A percentile compares a stretch with the other conserved stretches of the same genome.
Evolutionary conservation across 2,329 filamentous ascomycete genomes (phyloP).

Genomic region (Sclerotinia nivalis): DNA sequence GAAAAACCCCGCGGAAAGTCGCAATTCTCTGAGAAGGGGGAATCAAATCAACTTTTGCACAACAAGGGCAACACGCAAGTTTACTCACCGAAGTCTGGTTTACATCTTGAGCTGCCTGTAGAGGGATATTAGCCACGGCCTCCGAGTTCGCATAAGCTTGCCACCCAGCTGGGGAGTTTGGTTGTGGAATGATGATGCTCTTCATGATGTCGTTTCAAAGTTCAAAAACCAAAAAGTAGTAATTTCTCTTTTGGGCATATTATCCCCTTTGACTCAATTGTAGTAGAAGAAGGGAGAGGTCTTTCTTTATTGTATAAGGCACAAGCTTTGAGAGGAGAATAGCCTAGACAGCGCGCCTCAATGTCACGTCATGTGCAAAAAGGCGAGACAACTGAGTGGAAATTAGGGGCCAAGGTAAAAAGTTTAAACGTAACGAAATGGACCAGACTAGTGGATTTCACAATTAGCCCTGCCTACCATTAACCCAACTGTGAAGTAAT

Average conservation of each 20-base stretch:
- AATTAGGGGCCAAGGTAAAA: background rate
- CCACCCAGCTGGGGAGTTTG: conserved; percentile 10
- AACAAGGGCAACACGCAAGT: background rate
- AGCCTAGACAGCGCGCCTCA: background rate
- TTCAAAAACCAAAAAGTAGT: background rate
- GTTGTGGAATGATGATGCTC: conserved; percentile 1
- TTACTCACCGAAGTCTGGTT: conserved; percentile 6
- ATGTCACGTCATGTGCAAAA: background rate
- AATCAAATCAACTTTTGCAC: background rate
- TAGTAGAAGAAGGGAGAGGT: no score
- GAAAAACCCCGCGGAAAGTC: conserved; percentile 1
- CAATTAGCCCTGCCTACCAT: background rate
- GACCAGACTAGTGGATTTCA: no score
- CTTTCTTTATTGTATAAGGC: background rate
- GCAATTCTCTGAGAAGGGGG: background rate
- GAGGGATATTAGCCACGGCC: conserved; percentile 8
- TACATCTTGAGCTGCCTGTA: conserved; percentile 5
- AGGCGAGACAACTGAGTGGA: background rate
- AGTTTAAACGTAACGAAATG: no score
- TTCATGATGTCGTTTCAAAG: background rate
- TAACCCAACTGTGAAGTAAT: background rate
- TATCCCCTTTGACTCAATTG: no score
- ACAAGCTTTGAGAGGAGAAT: background rate
- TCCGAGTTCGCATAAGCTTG: conserved; percentile 1
- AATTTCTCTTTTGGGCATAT: background rate